Conservation (phyloP, 2,329 filamentous ascomycete species). For the Emergomyces orientalis region DNA sequence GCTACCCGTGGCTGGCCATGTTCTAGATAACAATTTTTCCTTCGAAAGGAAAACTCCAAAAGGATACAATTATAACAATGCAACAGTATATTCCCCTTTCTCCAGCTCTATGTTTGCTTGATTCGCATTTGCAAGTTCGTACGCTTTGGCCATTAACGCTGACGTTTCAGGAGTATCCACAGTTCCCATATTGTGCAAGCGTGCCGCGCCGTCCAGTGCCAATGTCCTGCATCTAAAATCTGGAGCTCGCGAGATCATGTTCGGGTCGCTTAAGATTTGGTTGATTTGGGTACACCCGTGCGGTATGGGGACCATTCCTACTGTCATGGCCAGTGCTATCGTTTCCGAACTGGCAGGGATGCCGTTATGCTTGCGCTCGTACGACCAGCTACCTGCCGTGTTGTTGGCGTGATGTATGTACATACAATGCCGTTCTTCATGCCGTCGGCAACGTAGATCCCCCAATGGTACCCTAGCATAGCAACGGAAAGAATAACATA, state of each 20-base stretch:
- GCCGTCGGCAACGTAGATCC: not conserved
- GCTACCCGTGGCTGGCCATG: not conserved
- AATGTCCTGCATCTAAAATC: not conserved
- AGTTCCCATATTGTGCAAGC: not conserved
- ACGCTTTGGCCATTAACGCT: conserved; percentile 2
- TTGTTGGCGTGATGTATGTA: conserved; percentile 7
- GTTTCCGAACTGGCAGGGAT: not conserved
- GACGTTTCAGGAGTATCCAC: conserved; percentile 3
- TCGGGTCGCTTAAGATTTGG: not conserved
- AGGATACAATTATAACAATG: not conserved
- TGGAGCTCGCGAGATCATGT: not conserved
- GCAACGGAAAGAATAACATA: conserved; percentile 2
- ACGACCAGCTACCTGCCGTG: conserved; percentile 1
- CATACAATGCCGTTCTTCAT: not conserved
- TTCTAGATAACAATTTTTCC: not conserved
- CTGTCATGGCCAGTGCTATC: not conserved
- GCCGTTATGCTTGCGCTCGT: conserved; percentile 4
- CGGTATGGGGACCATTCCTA: not conserved
- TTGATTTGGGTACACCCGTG: not conserved
- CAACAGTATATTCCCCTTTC: not conserved
- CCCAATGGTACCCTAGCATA: conserved; percentile 4
- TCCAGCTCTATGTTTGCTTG: conserved; percentile 1
- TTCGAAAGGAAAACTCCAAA: not conserved
- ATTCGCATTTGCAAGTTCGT: not conserved
- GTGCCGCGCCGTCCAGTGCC: not conserved